Percentiles rank a stretch among this genome's conserved stretches.
Conservation (phyloP, 495 filamentous ascomycete species). For the Aeminium ludgeri region DNA sequence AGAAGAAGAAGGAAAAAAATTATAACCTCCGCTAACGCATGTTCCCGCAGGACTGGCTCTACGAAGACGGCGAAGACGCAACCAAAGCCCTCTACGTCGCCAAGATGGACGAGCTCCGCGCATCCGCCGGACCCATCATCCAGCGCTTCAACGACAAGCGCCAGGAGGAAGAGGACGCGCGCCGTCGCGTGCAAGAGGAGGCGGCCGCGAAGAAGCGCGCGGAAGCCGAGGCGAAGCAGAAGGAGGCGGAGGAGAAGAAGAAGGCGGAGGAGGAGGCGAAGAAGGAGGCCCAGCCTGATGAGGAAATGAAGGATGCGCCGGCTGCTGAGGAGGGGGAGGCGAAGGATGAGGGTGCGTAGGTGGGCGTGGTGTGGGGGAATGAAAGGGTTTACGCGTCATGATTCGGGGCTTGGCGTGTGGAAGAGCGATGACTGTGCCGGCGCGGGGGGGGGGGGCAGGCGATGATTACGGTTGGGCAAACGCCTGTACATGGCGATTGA, state of each 20-base stretch:
- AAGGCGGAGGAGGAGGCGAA: slow-evolving; percentile 37
- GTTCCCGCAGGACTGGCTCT: slow-evolving; percentile 76
- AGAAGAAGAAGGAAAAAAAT: no score
- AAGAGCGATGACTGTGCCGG: no score
- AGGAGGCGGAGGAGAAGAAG: slow-evolving; percentile 50
- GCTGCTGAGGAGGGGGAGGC: slow-evolving; percentile 10
- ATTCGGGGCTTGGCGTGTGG: no score
- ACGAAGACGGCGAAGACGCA: slow-evolving; percentile 91
- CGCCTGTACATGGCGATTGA: no score
- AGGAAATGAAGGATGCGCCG: slow-evolving; percentile 26
- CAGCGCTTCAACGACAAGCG: slow-evolving; percentile 91
- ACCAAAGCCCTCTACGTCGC: slow-evolving; percentile 83
- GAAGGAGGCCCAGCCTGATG: slow-evolving; percentile 27
- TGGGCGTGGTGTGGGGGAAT: no score
- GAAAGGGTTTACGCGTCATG: no score
- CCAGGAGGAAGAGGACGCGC: slow-evolving; percentile 69
- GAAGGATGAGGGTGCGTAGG: slow-evolving; percentile 15
- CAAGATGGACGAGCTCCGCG: slow-evolving; percentile 91
- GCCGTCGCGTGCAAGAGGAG: slow-evolving; percentile 62
- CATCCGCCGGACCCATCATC: slow-evolving; percentile 75
- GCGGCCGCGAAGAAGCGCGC: slow-evolving; percentile 29
- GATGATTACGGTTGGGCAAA: no score
- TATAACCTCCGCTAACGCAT: background rate
- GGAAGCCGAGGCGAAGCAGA: slow-evolving; percentile 54
- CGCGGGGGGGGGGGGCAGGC: no score